Conservation (phyloP, 768 basidiomycete genomes). For the Amylocystis lapponica region DNA sequence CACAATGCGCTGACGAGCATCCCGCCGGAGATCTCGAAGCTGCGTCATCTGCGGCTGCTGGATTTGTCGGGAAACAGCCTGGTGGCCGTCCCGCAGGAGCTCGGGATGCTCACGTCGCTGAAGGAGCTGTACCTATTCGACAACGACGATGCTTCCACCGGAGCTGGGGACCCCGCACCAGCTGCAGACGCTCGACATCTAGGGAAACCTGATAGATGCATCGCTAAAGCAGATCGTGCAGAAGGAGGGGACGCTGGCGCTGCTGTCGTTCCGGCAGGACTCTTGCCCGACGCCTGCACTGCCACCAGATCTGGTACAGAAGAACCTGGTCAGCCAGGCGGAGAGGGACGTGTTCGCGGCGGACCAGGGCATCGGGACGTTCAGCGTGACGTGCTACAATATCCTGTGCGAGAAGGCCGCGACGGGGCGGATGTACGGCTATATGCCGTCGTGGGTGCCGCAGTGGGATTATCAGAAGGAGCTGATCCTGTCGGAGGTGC, state of each 20-base stretch:
- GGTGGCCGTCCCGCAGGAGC: conserved; percentile 68
- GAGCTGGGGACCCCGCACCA: conserved; percentile 90
- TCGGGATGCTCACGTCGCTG: conserved; percentile 85
- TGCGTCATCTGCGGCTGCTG: conserved; percentile 82
- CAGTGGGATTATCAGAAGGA: conserved; percentile 94
- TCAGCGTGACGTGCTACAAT: conserved; percentile 86
- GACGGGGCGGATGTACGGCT: conserved; percentile 85
- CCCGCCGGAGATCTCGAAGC: conserved; percentile 76
- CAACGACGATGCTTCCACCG: conserved; percentile 78
- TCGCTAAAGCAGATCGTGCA: conserved; percentile 76
- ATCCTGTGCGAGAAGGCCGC: conserved; percentile 91
- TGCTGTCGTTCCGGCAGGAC: conserved; percentile 91
- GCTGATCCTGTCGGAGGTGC: conserved; percentile 78
- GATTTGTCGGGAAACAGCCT: conserved; percentile 91
- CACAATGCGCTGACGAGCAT: conserved; percentile 81
- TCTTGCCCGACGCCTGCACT: conserved; percentile 73
- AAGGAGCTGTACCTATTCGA: conserved; percentile 95
- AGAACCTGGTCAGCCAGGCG: conserved; percentile 47
- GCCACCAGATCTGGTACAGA: conserved; percentile 81
- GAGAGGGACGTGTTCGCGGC: conserved; percentile 53
- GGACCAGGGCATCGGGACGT: conserved; percentile 69
- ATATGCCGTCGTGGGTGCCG: conserved; percentile 95
- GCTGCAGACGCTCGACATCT: conserved; percentile 88
- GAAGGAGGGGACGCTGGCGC: conserved; percentile 88
- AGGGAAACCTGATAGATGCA: conserved; percentile 92